Conservation (phyloP, 352 stramenopile genomes). For the Globisporangium nagaii region DNA sequence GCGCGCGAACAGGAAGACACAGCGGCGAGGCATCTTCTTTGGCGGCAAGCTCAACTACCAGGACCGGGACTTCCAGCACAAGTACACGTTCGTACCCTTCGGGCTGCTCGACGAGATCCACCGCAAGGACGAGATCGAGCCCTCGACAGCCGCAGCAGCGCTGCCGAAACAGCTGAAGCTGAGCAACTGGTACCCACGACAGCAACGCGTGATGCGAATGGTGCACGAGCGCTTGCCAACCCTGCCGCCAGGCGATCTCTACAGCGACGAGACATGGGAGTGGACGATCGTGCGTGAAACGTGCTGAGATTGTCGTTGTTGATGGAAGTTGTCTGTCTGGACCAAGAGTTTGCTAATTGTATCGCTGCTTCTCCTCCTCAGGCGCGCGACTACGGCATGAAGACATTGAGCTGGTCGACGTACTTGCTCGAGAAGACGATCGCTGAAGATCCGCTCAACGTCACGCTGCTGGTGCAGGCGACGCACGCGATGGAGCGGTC, state of each 20-base stretch:
- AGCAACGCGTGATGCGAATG: constrained; percentile 27
- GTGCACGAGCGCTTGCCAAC: constrained; percentile 31
- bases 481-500: constrained; percentile 65
- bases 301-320: not conserved
- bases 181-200: constrained; percentile 36
- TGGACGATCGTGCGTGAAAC: constrained; percentile 79
- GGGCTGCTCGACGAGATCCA: constrained; percentile 57
- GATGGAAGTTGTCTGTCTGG: not conserved
- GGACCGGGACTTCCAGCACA: constrained; percentile 41
- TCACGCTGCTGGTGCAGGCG: constrained; percentile 62
- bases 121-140: constrained; percentile 10
- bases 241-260: constrained; percentile 63
- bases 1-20: not conserved
- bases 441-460: constrained; percentile 52
- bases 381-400: constrained; percentile 72
- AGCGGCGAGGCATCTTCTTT: constrained; percentile 66
- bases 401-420: constrained; percentile 73
- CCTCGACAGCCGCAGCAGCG: no score
- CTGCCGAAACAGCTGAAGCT: constrained; percentile 14
- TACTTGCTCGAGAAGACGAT: constrained; percentile 87
- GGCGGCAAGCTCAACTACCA: constrained; percentile 75
- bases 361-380: constrained; percentile 10
- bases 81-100: constrained; percentile 46
- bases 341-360: not conserved
- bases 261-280: constrained; percentile 90